These are phyloP conservation scores for Metrosideros polymorpha DNA, from an alignment of 441 rosid genomes.

Conservation along the genomic window DNA sequence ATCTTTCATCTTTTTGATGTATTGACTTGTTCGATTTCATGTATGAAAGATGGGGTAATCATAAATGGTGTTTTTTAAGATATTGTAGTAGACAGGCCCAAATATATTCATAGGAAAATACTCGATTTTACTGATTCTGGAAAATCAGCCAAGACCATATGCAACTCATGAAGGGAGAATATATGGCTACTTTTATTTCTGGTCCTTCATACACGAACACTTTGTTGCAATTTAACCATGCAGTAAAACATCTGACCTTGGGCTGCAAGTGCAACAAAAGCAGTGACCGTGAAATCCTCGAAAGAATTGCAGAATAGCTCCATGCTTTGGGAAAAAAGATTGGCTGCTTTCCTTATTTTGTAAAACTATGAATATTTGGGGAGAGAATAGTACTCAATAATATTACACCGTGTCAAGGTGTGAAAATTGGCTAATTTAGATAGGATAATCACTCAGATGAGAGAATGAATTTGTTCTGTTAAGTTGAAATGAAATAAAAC, in stretches of 20 bases:
- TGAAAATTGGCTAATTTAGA: background rate
- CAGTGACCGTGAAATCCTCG: background rate
- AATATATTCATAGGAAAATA: background rate
- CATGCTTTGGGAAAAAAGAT: background rate
- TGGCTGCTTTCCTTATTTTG: background rate
- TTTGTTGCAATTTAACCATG: background rate
- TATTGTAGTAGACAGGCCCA: background rate
- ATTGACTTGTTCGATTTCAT: background rate
- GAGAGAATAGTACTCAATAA: background rate
- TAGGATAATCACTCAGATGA: background rate
- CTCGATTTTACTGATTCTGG: background rate
- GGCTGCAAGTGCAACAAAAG: background rate
- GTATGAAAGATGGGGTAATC: background rate
- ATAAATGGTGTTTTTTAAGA: background rate
- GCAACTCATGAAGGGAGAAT: background rate
- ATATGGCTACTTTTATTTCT: background rate
- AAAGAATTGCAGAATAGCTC: background rate
- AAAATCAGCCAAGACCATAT: background rate
- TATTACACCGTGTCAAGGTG: background rate
- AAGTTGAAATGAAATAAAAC: no score
- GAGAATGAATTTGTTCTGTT: no score
- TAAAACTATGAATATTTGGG: background rate
- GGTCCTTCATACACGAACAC: background rate
- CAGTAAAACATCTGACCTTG: background rate
- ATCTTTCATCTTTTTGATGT: background rate